Evolutionary conservation across 2,329 filamentous ascomycete species (phyloP), one percentile per base, ranked within the genome.

Genomic region (Ophiostoma himal-ulmi): DNA sequence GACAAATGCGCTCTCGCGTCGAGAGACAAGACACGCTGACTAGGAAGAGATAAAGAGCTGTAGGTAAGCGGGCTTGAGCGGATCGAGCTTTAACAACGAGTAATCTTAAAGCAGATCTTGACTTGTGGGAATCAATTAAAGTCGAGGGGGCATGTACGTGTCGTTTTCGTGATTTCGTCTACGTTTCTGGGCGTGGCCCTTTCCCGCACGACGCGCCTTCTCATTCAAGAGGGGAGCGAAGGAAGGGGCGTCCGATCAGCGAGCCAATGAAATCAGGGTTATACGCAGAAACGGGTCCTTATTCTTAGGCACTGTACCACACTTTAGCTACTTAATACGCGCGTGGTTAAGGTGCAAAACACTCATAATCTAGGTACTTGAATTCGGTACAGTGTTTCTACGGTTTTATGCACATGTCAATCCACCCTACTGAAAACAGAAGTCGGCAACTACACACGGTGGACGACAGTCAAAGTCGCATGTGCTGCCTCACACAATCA

Each of bases 81-180:
- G 41, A 34, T 68, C 64, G 5, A 41, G n/a, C 14, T 52, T 48
- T 48, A 52, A 30, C 64, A 20, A 14, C 64, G 48, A 60, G 62
- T 26, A 44, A 65, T 37, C 14, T 37, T 39, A 37, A 36, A 22
- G 34, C 17, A 67, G 36, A 30, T 30, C 60, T 52, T 8, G 54
- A 22, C 52, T 52, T 39, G 57, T 71, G 68, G 73, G 57, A 68
- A 72, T 71, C 74, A 75, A 75, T 75, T 75, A 75, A 75, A 73
- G 72, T 69, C 26, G 70, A 69, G 70, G 72, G 67, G 68, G 62
- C 52, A 44, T 30, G 64, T 73, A 74, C 74, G 74, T 75, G 74
- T 75, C 74, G 72, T 41, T 74, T 75, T 75, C 75, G 74, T 75
- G 74, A 76, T 74, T 73, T 74, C 70, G 71, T 71, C 70, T 70